Evolutionary conservation across 371 early-diverging fungal species (phyloP).

Genomic region (Syncephalastrum sp.): DNA sequence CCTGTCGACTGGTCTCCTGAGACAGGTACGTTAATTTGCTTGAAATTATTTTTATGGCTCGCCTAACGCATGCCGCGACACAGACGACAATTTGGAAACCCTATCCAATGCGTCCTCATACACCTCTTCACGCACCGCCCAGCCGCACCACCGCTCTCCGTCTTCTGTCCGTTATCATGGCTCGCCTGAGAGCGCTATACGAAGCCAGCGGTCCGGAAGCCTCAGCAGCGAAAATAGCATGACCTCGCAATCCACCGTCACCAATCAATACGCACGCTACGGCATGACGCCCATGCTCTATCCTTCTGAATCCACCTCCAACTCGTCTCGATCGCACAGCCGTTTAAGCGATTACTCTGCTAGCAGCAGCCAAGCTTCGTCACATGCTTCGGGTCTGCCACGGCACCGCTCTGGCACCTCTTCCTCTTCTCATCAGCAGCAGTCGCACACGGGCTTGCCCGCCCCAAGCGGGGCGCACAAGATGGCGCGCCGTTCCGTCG

Average conservation of each 20-base stretch:
- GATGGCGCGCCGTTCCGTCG: not conserved
- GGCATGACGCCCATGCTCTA: conserved; percentile 35
- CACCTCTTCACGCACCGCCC: too few relatives aligned
- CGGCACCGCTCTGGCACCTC: conserved; percentile 1
- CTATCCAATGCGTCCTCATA: too few relatives aligned
- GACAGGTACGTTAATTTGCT: conserved; percentile 5
- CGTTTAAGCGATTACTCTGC: conserved; percentile 43
- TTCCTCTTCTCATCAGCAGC: too few relatives aligned
- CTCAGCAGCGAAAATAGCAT: conserved; percentile 46
- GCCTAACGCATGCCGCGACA: too few relatives aligned
- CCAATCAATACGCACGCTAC: conserved; percentile 31
- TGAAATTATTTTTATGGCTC: not conserved
- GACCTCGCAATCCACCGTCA: conserved; percentile 43
- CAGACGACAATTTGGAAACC: too few relatives aligned
- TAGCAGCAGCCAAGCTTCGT: conserved; percentile 25
- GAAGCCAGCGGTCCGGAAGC: conserved; percentile 28
- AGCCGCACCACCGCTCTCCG: too few relatives aligned
- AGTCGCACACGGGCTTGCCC: conserved; percentile 4
- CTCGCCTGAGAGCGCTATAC: too few relatives aligned
- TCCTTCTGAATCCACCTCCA: conserved; percentile 36
- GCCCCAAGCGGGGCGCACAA: conserved; percentile 9
- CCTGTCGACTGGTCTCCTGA: conserved; percentile 2
- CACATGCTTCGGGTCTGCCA: conserved; percentile 25
- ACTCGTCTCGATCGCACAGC: conserved; percentile 41
- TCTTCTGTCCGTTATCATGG: too few relatives aligned